Evolutionary conservation across 1,284 basidiomycete species (phyloP).

Genomic region (Naganishia cerealis): DNA sequence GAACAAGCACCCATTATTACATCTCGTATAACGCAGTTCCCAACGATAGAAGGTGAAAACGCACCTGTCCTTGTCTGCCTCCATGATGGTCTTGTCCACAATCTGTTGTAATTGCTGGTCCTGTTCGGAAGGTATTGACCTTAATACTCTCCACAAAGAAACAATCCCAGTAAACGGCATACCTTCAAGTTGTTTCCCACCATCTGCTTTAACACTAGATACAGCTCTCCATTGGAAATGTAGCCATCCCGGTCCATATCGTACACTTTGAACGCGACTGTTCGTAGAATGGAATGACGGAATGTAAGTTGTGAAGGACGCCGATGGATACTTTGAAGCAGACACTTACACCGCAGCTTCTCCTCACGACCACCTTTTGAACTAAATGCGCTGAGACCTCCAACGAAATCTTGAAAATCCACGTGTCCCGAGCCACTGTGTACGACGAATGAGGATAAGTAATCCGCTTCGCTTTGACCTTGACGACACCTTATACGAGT

Average conservation of each 20-base stretch:
- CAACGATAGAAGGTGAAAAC: constrained; percentile 30
- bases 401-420: constrained; percentile 98
- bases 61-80: constrained; percentile 88
- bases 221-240: constrained; percentile 98
- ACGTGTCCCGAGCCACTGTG: constrained; percentile 91
- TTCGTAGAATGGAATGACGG: constrained; percentile 2
- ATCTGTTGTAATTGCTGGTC: constrained; percentile 99
- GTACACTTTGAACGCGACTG: constrained; percentile 97
- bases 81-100: constrained; percentile 99
- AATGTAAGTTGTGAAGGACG: not conserved
- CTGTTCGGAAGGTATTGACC: constrained; percentile 52
- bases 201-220: constrained; percentile 99
- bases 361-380: constrained; percentile 93
- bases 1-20: not conserved
- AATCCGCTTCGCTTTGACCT: not conserved
- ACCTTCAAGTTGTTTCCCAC: constrained; percentile 98
- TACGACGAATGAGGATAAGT: not conserved
- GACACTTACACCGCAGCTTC: constrained; percentile 81
- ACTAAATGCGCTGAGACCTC: constrained; percentile 93
- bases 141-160: not conserved
- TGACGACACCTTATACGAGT: not conserved
- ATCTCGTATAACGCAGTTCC: constrained; percentile 14
- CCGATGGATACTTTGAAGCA: not conserved
- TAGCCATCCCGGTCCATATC: constrained; percentile 96
- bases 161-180: constrained; percentile 32